A percentile compares a stretch with the other conserved stretches of the same genome.
phyloP scores from a whole-genome alignment of 2,329 filamentous ascomycete species.

The Penicillium paneum region DNA sequence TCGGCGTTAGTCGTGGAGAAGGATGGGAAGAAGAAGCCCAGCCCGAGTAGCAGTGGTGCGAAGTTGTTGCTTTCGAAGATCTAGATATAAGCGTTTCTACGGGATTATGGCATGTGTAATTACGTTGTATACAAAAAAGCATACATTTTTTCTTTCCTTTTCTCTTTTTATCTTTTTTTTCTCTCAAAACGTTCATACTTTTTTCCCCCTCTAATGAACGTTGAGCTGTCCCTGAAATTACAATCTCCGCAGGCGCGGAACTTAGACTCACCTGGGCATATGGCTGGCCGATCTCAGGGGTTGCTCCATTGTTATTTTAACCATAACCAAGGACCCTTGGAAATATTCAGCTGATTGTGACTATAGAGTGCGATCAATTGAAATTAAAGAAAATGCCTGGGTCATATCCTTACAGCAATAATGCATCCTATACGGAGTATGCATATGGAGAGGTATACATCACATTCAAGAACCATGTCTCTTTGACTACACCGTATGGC shows the following conservation, averaged over 20 bases:
- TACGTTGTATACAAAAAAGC: constrained; percentile 19
- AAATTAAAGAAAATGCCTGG: not conserved
- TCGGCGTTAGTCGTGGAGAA: constrained; percentile 54
- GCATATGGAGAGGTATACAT: not conserved
- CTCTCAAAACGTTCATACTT: not conserved
- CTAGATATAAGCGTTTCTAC: constrained; percentile 11
- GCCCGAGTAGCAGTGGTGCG: constrained; percentile 47
- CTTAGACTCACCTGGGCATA: not conserved
- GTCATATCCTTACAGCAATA: not conserved
- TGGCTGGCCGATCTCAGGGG: constrained; percentile 21
- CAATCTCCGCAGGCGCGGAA: constrained; percentile 16
- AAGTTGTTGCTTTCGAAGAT: constrained; percentile 40
- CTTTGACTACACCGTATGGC: not conserved
- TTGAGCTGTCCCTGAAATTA: constrained; percentile 3
- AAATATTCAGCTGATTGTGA: not conserved
- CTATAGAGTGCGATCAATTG: not conserved
- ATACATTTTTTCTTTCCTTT: constrained; percentile 3
- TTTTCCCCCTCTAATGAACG: not conserved
- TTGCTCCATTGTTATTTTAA: constrained; percentile 11
- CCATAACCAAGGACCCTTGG: not conserved
- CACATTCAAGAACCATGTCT: not conserved
- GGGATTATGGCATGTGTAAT: constrained; percentile 11
- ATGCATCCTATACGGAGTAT: not conserved
- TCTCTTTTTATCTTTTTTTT: not conserved
- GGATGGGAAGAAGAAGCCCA: constrained; percentile 31